phyloP scores from a whole-genome alignment of 495 filamentous ascomycete genomes.

The Bombardia bombarda region DNA sequence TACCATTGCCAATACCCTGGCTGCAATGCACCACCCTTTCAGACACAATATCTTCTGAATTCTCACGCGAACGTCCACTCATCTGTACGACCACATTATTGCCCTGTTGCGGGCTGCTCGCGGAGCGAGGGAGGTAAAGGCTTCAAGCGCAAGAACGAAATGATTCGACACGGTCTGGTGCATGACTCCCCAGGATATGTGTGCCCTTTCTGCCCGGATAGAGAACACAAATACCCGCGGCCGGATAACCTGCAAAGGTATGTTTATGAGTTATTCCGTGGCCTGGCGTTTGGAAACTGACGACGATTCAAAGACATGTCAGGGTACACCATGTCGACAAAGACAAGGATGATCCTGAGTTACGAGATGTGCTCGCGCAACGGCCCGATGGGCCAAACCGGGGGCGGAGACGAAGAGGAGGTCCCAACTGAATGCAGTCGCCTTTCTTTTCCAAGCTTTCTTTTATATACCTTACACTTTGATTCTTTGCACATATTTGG shows the following conservation, averaged over 20 bases:
- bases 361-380: slow-evolving; percentile 76
- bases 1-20: slow-evolving; percentile 34
- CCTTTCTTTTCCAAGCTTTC: background rate
- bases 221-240: slow-evolving; percentile 92
- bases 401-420: slow-evolving; percentile 49
- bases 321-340: slow-evolving; percentile 84
- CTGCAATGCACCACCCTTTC: slow-evolving; percentile 80
- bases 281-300: background rate
- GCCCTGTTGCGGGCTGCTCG: slow-evolving; percentile 70
- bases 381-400: slow-evolving; percentile 76
- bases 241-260: slow-evolving; percentile 97
- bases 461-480: no score
- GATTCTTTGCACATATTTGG: slow-evolving; percentile 8
- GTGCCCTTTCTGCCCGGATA: slow-evolving; percentile 92
- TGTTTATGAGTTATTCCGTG: slow-evolving; percentile 9
- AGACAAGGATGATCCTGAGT: slow-evolving; percentile 68
- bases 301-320: slow-evolving; percentile 52
- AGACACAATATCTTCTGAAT: slow-evolving; percentile 73
- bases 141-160: slow-evolving; percentile 98
- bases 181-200: slow-evolving; percentile 95
- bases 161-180: slow-evolving; percentile 95
- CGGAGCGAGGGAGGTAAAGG: slow-evolving; percentile 80
- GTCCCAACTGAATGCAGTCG: background rate
- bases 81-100: slow-evolving; percentile 83
- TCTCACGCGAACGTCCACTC: slow-evolving; percentile 99